A percentile compares a stretch with the other conserved stretches of the same genome.
phyloP scores from a whole-genome alignment of 1,139 yeast genomes.

The Yamadazyma siamensis region DNA sequence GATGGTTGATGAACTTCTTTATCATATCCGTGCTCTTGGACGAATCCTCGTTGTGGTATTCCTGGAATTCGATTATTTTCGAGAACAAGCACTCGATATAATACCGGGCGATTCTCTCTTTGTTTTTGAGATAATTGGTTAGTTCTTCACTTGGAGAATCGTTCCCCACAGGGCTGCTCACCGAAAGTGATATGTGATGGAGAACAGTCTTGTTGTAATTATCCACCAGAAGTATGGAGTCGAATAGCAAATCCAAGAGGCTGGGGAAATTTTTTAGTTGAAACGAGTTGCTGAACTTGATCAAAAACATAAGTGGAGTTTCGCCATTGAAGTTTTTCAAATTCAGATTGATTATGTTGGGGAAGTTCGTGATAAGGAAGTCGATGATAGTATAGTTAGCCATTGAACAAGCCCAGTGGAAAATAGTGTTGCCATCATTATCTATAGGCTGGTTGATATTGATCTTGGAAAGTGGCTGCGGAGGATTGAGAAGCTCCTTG shows the following conservation, averaged over 20 bases:
- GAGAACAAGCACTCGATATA: conserved; percentile 77
- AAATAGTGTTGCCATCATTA: conserved; percentile 86
- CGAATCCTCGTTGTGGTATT: conserved; percentile 14
- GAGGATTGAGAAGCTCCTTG: conserved; percentile 34
- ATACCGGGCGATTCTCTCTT: conserved; percentile 74
- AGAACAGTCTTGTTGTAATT: conserved; percentile 67
- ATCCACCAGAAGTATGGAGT: conserved; percentile 73
- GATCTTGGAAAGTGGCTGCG: conserved; percentile 43
- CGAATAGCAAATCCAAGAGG: conserved; percentile 69
- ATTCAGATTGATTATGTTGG: conserved; percentile 57
- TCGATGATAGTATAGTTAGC: conserved; percentile 74
- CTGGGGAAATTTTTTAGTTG: conserved; percentile 73
- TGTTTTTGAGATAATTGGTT: conserved; percentile 29
- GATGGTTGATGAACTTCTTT: conserved; percentile 71
- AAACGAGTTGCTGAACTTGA: conserved; percentile 81
- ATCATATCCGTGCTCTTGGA: conserved; percentile 32
- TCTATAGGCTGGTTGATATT: conserved; percentile 84
- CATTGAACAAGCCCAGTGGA: conserved; percentile 95
- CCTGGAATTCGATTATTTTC: conserved; percentile 39
- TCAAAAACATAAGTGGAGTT: conserved; percentile 84
- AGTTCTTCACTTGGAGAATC: conserved; percentile 9
- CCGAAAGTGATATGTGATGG: conserved; percentile 67
- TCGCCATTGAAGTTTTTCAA: conserved; percentile 68
- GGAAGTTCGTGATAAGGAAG: conserved; percentile 57
- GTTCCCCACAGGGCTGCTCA: conserved; percentile 12